phyloP scores from a whole-genome alignment of 805 yeast species.

The Pichia heedii region DNA sequence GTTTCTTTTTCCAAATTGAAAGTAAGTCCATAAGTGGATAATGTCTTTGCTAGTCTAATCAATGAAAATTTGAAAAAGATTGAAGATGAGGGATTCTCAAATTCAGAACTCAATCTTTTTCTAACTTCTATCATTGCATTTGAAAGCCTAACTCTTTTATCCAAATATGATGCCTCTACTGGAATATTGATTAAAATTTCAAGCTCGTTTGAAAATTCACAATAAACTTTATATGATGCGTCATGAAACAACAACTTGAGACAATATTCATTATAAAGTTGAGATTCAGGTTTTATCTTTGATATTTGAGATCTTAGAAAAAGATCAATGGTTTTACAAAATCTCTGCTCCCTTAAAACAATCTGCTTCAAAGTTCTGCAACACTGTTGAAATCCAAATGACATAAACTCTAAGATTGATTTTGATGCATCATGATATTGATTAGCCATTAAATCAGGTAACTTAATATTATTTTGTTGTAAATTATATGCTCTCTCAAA shows the following conservation, averaged over 20 bases:
- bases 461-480: background rate
- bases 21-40: background rate
- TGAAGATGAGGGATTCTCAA: background rate
- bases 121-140: background rate
- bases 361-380: constrained; percentile 1
- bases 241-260: constrained; percentile 3
- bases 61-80: constrained; percentile 3
- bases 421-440: constrained; percentile 3
- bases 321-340: background rate
- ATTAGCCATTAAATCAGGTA: background rate
- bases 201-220: background rate
- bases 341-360: background rate
- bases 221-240: constrained; percentile 1
- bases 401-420: background rate
- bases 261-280: background rate
- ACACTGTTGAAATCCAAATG: background rate
- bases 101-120: background rate
- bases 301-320: background rate
- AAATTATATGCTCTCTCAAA: background rate
- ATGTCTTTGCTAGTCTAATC: background rate
- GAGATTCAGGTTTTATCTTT: background rate
- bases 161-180: background rate
- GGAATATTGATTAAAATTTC: background rate
- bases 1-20: background rate
- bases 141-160: background rate